Base-by-base conservation (phyloP, 2,329 filamentous ascomycete genomes). In the Ophiostoma fasciatum region DNA sequence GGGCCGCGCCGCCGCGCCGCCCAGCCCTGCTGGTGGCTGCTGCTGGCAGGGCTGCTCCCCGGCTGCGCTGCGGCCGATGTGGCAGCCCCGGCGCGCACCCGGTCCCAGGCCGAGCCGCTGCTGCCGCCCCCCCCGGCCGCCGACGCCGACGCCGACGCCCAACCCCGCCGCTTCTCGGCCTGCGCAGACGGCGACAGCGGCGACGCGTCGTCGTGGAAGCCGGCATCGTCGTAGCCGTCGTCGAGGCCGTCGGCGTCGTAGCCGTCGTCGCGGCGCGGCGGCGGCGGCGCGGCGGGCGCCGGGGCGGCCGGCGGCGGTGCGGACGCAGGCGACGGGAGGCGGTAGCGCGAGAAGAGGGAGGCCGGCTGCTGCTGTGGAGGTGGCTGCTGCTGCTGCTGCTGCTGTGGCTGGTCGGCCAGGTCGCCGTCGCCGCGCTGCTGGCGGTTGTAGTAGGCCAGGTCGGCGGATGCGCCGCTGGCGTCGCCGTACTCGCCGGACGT, bases 81-180 rank as follows among this genome's bases (percentile, higher is more conserved):
- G 2, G 18, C 12, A 9, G 39, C 19, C 28, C 39, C 40, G 2
- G 18, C 20, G 15, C 45, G 44, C 10, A 48, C 29, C 4, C 45
- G 40, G 30, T 47, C 46, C 46, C 46, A 48, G 2, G 45, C 39
- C 1, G 45, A 43, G 12, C 36, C 36, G 14, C 37, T 27, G 14
- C 15, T 27, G 22, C 22, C 23, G 23, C 23, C 23, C 11, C 23
- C 10, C 11, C 22, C 22, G 10, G 5, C 4, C 8, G 8, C 8
- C 11, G 7, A 13, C 23, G 23, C 11, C 11, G 23, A 13, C 15
- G 26, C 12, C 6, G 25, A 10, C 10, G 25, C 8, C 14, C 29
- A 14, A 31, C 26, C 29, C 26, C 33, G 34, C 33, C 36, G 38
- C 17, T 28, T 33, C 7, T 23, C 35, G 30, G 36, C 31, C 12